These are phyloP conservation scores for Coemansia sp. DNA, from an alignment of 192 early-diverging fungal genomes.

Conservation along the genomic window DNA sequence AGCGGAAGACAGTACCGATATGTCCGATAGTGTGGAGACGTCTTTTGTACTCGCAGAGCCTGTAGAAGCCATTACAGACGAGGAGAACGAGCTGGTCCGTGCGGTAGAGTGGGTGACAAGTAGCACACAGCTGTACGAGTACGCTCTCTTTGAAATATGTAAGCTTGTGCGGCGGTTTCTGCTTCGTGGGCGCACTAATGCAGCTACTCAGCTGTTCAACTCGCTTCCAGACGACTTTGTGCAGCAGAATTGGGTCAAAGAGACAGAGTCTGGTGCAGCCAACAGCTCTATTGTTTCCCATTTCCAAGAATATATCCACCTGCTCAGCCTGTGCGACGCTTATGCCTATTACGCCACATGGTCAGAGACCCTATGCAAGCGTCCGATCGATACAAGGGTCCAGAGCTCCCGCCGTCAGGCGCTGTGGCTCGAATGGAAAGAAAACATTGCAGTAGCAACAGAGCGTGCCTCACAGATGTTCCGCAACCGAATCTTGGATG, in stretches of 20 bases:
- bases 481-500: conserved; percentile 32
- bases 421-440: conserved; percentile 45
- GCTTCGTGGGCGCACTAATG: conserved; percentile 54
- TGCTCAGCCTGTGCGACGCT: conserved; percentile 50
- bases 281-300: conserved; percentile 5
- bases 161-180: conserved; percentile 58
- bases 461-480: conserved; percentile 35
- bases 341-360: conserved; percentile 41
- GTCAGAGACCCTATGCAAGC: conserved; percentile 43
- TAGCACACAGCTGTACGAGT: conserved; percentile 43
- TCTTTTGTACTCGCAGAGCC: conserved; percentile 38
- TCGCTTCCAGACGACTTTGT: conserved; percentile 53
- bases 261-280: not conserved
- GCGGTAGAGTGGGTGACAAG: conserved; percentile 63
- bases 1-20: not conserved
- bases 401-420: conserved; percentile 18
- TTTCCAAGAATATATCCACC: conserved; percentile 52
- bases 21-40: not conserved
- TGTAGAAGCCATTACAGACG: conserved; percentile 14
- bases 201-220: conserved; percentile 49
- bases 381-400: conserved; percentile 12
- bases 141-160: conserved; percentile 52
- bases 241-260: conserved; percentile 41
- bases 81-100: conserved; percentile 48
- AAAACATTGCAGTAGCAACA: conserved; percentile 16